Evolutionary conservation across 2,329 filamentous ascomycete genomes (phyloP), one percentile per base, ranked within the genome.

Genomic region (Xylariaceae sp.): DNA sequence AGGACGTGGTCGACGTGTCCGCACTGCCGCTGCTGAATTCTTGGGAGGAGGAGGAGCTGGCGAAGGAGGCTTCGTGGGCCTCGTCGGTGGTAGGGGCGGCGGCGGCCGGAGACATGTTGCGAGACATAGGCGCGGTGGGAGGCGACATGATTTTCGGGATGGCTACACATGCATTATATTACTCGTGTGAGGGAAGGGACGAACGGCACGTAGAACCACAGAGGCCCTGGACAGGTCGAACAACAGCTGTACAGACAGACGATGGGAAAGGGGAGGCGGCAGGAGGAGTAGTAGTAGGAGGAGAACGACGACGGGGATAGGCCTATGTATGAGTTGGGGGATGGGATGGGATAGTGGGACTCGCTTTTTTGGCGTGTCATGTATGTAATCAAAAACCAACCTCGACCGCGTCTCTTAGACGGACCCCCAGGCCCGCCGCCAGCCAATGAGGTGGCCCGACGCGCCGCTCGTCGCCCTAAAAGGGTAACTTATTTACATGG

Each of bases 401-500:
- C n/a, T n/a, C n/a, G n/a, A 52, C 39, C 45, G 45, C 45, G 49
- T 52, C 37, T 37, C 33, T 33, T 36, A 33, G 32, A 14, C 11
- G 33, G 29, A 26, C 27, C 28, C 36, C 33, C 24, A 35, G 41
- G 28, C 44, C 35, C 24, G 35, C 42, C 35, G 2, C 32, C 36
- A 34, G 25, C 51, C 50, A 55, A 55, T 55, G 42, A 53, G 23
- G 38, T 14, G 32, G 15, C 21, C 18, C 13, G 29, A 37, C 35
- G 36, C 42, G 46, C 43, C 28, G 3, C 25, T n/a, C 22, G 18
- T 37, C 41, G 29, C 32, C 51, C 47, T 17, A 47, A 54, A 52
- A 41, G 17, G 50, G 50, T 47, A 53, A 51, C 41, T 48, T 53
- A 51, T 55, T 53, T 48, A 45, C 47, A 47, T 50, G 35, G 37